These are phyloP conservation scores for Solanum peruvianum DNA, from an alignment of 257 asterid genomes.

Conservation along the genomic window DNA sequence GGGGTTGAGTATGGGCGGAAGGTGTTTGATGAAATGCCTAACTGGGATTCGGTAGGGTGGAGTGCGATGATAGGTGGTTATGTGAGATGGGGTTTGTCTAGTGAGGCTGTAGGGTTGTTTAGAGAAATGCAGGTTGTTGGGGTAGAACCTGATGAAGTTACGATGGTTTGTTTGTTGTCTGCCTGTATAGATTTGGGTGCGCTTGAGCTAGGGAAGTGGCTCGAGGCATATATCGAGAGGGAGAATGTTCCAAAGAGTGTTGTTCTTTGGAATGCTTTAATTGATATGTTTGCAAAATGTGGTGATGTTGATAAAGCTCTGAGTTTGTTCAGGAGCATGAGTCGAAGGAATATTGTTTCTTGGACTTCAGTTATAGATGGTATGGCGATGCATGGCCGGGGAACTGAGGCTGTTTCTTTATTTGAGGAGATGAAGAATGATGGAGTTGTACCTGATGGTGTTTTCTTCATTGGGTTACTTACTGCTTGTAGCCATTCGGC, in stretches of 20 bases:
- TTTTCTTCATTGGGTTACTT: conserved; percentile 58
- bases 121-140: conserved; percentile 48
- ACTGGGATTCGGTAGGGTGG: conserved; percentile 43
- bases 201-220: conserved; percentile 69
- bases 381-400: conserved; percentile 65
- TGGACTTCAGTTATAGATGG: conserved; percentile 69
- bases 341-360: conserved; percentile 47
- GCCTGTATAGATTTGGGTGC: conserved; percentile 74
- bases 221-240: conserved; percentile 39
- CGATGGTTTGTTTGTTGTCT: conserved; percentile 55
- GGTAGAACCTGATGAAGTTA: conserved; percentile 59
- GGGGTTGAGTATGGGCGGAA: conserved; percentile 43
- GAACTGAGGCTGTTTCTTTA: conserved; percentile 40
- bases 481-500: conserved; percentile 86
- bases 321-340: conserved; percentile 40
- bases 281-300: conserved; percentile 78
- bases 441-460: conserved; percentile 46
- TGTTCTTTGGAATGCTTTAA: conserved; percentile 52
- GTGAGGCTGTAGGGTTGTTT: conserved; percentile 43
- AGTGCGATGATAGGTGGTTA: conserved; percentile 69
- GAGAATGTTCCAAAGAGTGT: conserved; percentile 34
- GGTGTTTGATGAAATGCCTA: conserved; percentile 57
- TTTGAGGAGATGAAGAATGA: conserved; percentile 60
- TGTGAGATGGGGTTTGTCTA: conserved; percentile 46
- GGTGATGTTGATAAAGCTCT: conserved; percentile 63